Base-by-base conservation (phyloP, 495 filamentous ascomycete genomes). In the Penicillium ochrochloron region DNA sequence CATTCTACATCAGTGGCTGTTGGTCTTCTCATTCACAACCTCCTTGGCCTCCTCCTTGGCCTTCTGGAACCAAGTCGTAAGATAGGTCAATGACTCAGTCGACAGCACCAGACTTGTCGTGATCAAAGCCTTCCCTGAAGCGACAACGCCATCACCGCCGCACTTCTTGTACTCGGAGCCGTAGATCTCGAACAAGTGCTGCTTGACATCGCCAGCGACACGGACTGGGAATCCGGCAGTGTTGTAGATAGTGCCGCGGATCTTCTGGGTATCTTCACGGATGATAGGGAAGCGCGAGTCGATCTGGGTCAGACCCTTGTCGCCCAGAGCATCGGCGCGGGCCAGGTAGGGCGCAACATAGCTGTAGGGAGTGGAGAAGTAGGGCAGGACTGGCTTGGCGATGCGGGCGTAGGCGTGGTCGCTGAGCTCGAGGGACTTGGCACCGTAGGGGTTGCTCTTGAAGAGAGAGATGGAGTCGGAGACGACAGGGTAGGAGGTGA, bases 251-350 rank as follows among this genome's bases (percentile, higher is more conserved):
- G 85, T 88, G 62, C 77, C 82, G 73, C 88, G 85, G 61, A 99
- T 83, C 74, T 91, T 91, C 42, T 86, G 78, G 11, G 92, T 93
- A 23, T 94, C 88, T 76, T 97, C 90, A 82, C 92, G 97, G 68
- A 99, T 86, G 70, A 91, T 84, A 31, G 95, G 95, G 81, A 97
- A 92, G 63, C 80, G 86, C 58, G 82, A 72, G 63, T 98, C 95
- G 66, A 97, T 85, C 67, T 85, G 86, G 61, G 70, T 82, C 65
- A 99, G 84, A 17, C 90, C 85, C 68, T 83, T 78, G 78, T 94
- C 89, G 68, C 91, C 95, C 52, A 97, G 77, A 62, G 85, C 76
- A 65, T 99, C 95, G 69, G 88, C 94, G 71, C 88, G 90, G 73
- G 85, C 81, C 57, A 96, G 82, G 77, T 97, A 97, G 2, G 95